Evolutionary conservation across 306 rosid genomes (phyloP).

Genomic region (Carpinus viminea): DNA sequence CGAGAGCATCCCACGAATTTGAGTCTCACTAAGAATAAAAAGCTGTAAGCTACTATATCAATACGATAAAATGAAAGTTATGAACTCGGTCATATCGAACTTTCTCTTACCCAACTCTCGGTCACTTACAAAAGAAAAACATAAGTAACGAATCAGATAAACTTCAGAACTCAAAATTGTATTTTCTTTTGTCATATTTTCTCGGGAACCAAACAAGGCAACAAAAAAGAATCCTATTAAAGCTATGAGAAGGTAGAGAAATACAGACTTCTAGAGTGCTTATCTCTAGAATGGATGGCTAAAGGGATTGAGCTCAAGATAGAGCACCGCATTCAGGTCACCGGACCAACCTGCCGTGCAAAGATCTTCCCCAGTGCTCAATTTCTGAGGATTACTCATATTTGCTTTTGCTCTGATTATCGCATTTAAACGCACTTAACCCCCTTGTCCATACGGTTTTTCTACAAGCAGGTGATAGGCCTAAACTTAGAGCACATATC

Average conservation of each 20-base stretch:
- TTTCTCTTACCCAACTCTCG: not conserved
- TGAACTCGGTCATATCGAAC: not conserved
- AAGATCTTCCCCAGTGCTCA: slow-evolving; percentile 53
- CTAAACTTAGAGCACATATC: no score
- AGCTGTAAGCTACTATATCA: not conserved
- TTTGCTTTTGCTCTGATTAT: not conserved
- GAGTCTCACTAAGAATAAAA: not conserved
- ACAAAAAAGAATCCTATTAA: not conserved
- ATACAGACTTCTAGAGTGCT: slow-evolving; percentile 94
- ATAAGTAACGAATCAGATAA: not conserved
- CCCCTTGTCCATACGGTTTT: slow-evolving; percentile 11
- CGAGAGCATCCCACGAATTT: no score
- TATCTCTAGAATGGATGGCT: slow-evolving; percentile 77
- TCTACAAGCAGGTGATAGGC: no score
- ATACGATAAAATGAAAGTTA: not conserved
- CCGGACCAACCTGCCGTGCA: slow-evolving; percentile 85
- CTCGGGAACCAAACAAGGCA: not conserved
- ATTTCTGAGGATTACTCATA: slow-evolving; percentile 42
- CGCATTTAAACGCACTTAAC: not conserved
- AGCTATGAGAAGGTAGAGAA: not conserved
- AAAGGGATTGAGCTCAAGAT: slow-evolving; percentile 65
- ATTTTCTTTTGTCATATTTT: not conserved
- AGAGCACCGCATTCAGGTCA: slow-evolving; percentile 52
- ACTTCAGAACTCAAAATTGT: not conserved
- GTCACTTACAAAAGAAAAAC: not conserved